phyloP scores from a whole-genome alignment of 805 yeast genomes.

The Tetrapisispora phaffii region DNA sequence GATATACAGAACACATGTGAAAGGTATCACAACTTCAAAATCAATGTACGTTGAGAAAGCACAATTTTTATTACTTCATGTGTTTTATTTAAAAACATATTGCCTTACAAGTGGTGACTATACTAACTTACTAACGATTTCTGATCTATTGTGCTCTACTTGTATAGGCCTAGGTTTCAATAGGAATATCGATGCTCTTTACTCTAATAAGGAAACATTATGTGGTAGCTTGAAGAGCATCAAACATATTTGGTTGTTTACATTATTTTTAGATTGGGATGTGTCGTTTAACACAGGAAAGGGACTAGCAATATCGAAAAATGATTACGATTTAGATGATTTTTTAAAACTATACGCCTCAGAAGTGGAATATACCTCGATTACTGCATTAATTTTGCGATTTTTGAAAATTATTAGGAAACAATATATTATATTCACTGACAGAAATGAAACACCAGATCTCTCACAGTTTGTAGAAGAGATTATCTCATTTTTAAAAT shows the following conservation, averaged over 20 bases:
- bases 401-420: slow-evolving; percentile 14
- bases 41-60: slow-evolving; percentile 21
- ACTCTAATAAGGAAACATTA: slow-evolving; percentile 8
- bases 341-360: background rate
- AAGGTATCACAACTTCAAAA: slow-evolving; percentile 24
- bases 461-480: background rate
- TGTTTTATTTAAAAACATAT: slow-evolving; percentile 2
- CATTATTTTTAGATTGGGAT: slow-evolving; percentile 18
- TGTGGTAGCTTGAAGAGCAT: slow-evolving; percentile 17
- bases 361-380: background rate
- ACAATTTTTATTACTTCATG: slow-evolving; percentile 20
- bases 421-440: slow-evolving; percentile 7
- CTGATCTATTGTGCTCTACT: slow-evolving; percentile 10
- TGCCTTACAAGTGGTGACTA: slow-evolving; percentile 18
- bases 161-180: slow-evolving; percentile 20
- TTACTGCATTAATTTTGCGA: slow-evolving; percentile 9
- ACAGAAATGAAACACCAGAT: slow-evolving; percentile 9
- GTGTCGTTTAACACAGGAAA: slow-evolving; percentile 20
- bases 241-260: slow-evolving; percentile 22
- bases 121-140: slow-evolving; percentile 12
- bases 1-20: slow-evolving; percentile 15
- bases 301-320: slow-evolving; percentile 8
- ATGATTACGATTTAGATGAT: slow-evolving; percentile 6
- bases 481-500: slow-evolving; percentile 7
- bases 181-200: slow-evolving; percentile 11